These are phyloP conservation scores for Sporobolomyces phaffii DNA, from an alignment of 768 basidiomycete species.

Conservation along the genomic window DNA sequence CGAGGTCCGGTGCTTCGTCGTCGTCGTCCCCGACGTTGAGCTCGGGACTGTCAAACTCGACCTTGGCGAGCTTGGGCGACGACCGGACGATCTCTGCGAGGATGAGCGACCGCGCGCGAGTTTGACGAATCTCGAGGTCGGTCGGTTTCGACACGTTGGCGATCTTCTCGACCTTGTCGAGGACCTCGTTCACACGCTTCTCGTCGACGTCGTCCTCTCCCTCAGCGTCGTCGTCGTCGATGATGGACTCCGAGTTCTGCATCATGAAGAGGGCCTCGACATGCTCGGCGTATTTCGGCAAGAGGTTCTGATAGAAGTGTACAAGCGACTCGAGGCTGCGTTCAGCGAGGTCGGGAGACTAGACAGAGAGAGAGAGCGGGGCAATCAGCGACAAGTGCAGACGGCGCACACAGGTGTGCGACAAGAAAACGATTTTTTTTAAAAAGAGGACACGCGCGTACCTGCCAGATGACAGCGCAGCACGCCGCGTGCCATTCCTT, in stretches of 20 bases:
- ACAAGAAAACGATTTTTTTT: background rate
- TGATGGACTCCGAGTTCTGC: background rate
- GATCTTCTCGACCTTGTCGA: background rate
- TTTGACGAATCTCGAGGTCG: background rate
- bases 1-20: background rate
- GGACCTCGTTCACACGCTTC: background rate
- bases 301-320: background rate
- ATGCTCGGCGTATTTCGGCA: background rate
- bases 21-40: background rate
- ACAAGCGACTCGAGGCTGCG: background rate
- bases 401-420: no score
- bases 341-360: constrained; percentile 3
- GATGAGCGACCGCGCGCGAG: background rate
- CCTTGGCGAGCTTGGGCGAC: background rate
- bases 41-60: background rate
- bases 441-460: background rate
- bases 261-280: constrained; percentile 1
- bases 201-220: background rate
- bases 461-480: background rate
- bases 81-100: background rate
- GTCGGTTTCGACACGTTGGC: background rate
- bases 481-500: background rate
- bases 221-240: background rate
- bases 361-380: background rate
- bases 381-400: background rate